Evolutionary conservation across 179 eudicot genomes (phyloP), one percentile per base, ranked within the genome.

Genomic region (Camellia oleifera): DNA sequence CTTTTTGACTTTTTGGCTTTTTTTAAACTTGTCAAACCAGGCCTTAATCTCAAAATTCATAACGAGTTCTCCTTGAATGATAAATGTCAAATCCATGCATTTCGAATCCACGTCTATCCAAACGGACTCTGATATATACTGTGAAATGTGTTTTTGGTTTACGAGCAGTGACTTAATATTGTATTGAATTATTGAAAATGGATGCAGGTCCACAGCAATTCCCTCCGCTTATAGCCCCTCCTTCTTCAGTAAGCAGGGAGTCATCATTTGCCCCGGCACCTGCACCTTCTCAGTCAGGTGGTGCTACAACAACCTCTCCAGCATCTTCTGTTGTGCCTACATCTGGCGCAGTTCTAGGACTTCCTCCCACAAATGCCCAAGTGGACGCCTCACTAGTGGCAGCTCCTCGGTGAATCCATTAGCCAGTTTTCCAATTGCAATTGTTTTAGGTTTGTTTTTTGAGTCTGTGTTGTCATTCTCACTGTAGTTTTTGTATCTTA

Each of bases 221-320:
- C 87, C 98, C 98, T 2, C 67, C 84, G 18, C 88, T 95, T 8
- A 77, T 81, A 46, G 88, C 90, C 8, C 98, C 98, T 64, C 97
- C 98, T 18, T 85, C 95, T 12, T 77, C 86, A 32, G 86, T 89
- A 7, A 79, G 86, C 40, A 84, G 78, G 15, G 86, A 79, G 6
- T 82, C 92, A 58, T 62, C 86, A 4, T 92, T 86, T 85, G 85
- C 94, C 76, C 97, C 98, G 4, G 92, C 97, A 4, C 95, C 97
- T 69, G 82, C 98, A 69, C 95, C 95, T 45, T 83, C 89, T 11
- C 84, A 82, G 32, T 42, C 86, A 13, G 89, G 84, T 4, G 86
- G 93, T 57, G 50, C 52, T 7, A 48, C 88, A 4, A 3, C 45
- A 64, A 56, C 68, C 8, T n/a, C 81, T 54, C 90, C 92, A 0